A percentile compares a stretch with the other conserved stretches of the same genome.
phyloP scores from a whole-genome alignment of 2,329 filamentous ascomycete species.

The Cladosporium sp. region DNA sequence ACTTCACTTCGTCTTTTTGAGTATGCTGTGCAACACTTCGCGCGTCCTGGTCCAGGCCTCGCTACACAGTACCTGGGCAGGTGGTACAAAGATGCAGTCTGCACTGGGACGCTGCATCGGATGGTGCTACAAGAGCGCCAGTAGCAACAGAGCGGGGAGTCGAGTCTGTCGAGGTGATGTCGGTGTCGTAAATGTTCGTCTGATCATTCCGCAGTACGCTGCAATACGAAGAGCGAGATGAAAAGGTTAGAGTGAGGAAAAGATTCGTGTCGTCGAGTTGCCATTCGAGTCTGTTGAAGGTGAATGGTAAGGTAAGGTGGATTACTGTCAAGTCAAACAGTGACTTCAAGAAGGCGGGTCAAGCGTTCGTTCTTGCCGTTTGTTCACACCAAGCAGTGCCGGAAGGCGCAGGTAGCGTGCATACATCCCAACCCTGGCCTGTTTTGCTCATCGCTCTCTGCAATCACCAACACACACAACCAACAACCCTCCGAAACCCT shows the following conservation, averaged over 20 bases:
- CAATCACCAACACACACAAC: neutral
- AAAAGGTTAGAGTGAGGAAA: no score
- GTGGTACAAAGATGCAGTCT: neutral
- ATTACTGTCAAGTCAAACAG: neutral
- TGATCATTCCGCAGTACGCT: no score
- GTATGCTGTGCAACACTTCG: neutral
- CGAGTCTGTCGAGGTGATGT: neutral
- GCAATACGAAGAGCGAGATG: no score
- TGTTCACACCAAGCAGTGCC: neutral
- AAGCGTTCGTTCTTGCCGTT: constrained; percentile 7
- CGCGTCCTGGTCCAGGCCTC: neutral
- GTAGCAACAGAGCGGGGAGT: neutral
- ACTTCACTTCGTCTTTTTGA: constrained; percentile 7
- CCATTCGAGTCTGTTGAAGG: neutral
- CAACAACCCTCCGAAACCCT: neutral
- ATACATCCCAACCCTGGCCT: neutral
- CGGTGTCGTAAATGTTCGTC: neutral
- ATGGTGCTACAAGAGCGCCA: neutral
- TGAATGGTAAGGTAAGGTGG: neutral
- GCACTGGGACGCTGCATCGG: neutral
- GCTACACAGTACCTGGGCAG: constrained; percentile 2
- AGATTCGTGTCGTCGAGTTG: no score
- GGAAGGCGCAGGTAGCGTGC: neutral
- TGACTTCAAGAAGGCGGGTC: neutral
- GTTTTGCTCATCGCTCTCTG: neutral